phyloP scores from a whole-genome alignment of 106 monocot genomes.

The Dendrobium chrysotoxum region DNA sequence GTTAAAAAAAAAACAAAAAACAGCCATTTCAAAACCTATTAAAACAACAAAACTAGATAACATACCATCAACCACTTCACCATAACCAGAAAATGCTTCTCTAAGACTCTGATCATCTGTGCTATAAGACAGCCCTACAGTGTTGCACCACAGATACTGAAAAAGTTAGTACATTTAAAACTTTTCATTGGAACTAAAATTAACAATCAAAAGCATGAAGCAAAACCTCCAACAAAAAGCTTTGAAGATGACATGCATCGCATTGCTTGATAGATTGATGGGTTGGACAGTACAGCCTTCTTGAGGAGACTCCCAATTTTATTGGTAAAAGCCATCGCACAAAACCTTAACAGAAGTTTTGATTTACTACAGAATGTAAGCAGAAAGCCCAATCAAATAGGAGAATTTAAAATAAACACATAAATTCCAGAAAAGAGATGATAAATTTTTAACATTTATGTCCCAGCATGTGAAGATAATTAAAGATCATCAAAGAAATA shows the following conservation, averaged over 20 bases:
- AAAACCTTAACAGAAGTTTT: slow-evolving; percentile 3
- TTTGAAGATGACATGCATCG: slow-evolving; percentile 85
- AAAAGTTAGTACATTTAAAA: not conserved
- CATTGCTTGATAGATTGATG: slow-evolving; percentile 52
- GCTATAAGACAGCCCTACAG: slow-evolving; percentile 37
- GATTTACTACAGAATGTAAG: not conserved
- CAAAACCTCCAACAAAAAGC: slow-evolving; percentile 71
- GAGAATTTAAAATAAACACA: not conserved
- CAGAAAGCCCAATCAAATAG: not conserved
- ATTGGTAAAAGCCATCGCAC: slow-evolving; percentile 58
- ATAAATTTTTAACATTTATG: not conserved
- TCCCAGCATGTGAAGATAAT: not conserved
- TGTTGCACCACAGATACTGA: not conserved
- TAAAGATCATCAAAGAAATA: not conserved
- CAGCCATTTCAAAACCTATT: not conserved
- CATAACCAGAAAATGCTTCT: slow-evolving; percentile 52
- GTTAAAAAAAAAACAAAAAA: not conserved
- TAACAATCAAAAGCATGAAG: not conserved
- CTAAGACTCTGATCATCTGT: slow-evolving; percentile 71
- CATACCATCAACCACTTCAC: slow-evolving; percentile 75
- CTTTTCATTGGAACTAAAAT: not conserved
- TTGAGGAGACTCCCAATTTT: slow-evolving; percentile 68
- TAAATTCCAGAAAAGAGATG: not conserved
- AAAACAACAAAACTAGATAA: not conserved
- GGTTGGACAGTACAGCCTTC: slow-evolving; percentile 28